These are phyloP conservation scores for Phytopythium ostracodes DNA, from an alignment of 352 stramenopile species.

Conservation along the genomic window DNA sequence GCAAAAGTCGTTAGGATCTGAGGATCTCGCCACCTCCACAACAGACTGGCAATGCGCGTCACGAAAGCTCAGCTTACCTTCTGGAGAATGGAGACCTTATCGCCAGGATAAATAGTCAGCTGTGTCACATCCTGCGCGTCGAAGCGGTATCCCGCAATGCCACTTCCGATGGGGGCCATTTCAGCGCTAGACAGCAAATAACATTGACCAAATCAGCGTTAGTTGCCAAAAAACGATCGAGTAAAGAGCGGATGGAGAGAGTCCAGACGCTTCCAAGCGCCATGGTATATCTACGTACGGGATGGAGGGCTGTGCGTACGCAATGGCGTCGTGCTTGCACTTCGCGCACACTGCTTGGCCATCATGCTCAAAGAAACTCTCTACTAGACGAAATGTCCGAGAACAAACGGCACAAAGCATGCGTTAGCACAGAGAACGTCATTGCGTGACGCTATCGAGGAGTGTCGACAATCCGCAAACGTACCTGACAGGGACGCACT, in stretches of 20 bases:
- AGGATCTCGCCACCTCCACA: neutral
- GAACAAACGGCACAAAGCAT: neutral
- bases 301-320: constrained; percentile 30
- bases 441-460: neutral
- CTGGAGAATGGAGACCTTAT: constrained; percentile 74
- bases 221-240: neutral
- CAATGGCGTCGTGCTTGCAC: constrained; percentile 77
- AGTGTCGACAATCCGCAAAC: neutral
- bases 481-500: constrained; percentile 71
- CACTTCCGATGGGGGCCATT: constrained; percentile 39
- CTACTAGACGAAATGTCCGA: constrained; percentile 30
- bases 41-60: neutral
- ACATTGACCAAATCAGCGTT: neutral
- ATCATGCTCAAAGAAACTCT: constrained; percentile 83
- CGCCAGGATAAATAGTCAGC: constrained; percentile 75
- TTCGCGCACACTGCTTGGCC: constrained; percentile 69
- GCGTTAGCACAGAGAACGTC: neutral
- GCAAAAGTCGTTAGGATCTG: neutral
- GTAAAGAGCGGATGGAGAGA: too few relatives aligned
- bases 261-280: neutral
- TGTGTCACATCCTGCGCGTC: constrained; percentile 78
- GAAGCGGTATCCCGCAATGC: constrained; percentile 73
- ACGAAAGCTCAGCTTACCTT: constrained; percentile 28
- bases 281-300: constrained; percentile 34
- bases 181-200: constrained; percentile 34